Conservation (phyloP, 106 monocot genomes). For the Phalaenopsis aphrodite region DNA sequence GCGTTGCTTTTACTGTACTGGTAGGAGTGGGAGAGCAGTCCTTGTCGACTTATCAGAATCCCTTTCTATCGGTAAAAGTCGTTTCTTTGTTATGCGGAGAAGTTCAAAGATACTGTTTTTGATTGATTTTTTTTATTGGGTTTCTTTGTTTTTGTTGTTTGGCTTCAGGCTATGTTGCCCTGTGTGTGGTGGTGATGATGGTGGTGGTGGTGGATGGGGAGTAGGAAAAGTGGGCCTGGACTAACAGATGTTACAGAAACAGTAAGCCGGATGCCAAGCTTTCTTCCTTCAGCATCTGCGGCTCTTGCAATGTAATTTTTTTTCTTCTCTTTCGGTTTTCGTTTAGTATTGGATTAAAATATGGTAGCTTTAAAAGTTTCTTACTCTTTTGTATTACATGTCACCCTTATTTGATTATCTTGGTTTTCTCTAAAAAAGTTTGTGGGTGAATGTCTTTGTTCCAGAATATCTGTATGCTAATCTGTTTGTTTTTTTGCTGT, state of each 20-base stretch:
- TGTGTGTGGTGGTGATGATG: conserved; percentile 2
- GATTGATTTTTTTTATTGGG: not conserved
- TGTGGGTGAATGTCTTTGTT: too few relatives aligned
- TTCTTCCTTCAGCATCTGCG: not conserved
- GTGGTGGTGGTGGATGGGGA: conserved; percentile 7
- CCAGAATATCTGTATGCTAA: too few relatives aligned
- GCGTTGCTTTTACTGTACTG: not conserved
- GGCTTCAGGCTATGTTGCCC: not conserved
- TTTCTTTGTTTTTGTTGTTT: not conserved
- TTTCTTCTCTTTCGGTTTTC: not conserved
- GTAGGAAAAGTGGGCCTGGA: conserved; percentile 3
- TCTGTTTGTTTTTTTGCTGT: too few relatives aligned
- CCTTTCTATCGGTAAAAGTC: too few relatives aligned
- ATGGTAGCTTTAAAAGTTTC: not conserved
- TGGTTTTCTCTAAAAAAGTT: too few relatives aligned
- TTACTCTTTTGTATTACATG: not conserved
- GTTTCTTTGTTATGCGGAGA: too few relatives aligned
- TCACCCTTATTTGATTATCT: not conserved
- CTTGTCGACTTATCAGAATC: too few relatives aligned
- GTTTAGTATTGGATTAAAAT: not conserved
- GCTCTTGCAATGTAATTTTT: conserved; percentile 1
- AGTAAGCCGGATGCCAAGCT: conserved; percentile 3
- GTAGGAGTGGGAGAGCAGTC: not conserved
- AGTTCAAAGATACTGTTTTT: too few relatives aligned
- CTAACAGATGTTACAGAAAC: not conserved